Evolutionary conservation across 163 green algal genomes (phyloP), one percentile per base, ranked within the genome.

Genomic region (Scenedesmus sp.): DNA sequence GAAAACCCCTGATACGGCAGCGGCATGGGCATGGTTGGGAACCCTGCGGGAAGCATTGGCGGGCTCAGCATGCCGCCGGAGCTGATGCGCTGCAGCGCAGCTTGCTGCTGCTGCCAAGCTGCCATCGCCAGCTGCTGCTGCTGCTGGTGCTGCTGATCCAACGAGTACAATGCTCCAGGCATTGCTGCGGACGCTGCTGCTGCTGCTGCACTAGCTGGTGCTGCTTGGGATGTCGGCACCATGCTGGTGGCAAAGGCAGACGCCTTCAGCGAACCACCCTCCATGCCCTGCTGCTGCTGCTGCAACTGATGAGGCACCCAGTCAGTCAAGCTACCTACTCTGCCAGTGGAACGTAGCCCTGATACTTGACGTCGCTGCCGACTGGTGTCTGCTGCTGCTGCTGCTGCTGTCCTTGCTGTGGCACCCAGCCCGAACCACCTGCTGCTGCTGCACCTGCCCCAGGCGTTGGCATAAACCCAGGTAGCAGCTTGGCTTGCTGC

Each of bases 391-490:
- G 59, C 30, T 81, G 3, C 59, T 89, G 83, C 37, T 61, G 83
- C 9, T 82, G 73, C 73, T 44, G 73, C 73, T 82, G 73, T 2
- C 37, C 15, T 35, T 82, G 73, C 73, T 82, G 73, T 44, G 35
- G 37, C 12, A 51, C 73, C 73, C 73, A 82, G 30, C 40, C 33
- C 16, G 15, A 18, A 49, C 30, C 81, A 56, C 33, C 82, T 87
- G 82, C 82, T 79, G 82, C 61, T 83, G 68, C 42, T 81, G 84
- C 30, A 53, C 44, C 53, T 53, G 81, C 42, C 5, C 85, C 85
- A 76, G 85, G 83, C 4, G 83, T 89, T 6, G 83, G 83, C 83
- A 89, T 81, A 43, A 89, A 89, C 24, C 83, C 83, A 43, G 85
- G 65, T 22, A 68, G 72, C 65, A 72, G 9, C 51, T 76, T 87